Evolutionary conservation across 2,329 filamentous ascomycete genomes (phyloP).

Genomic region (Pseudogymnoascus sp.): DNA sequence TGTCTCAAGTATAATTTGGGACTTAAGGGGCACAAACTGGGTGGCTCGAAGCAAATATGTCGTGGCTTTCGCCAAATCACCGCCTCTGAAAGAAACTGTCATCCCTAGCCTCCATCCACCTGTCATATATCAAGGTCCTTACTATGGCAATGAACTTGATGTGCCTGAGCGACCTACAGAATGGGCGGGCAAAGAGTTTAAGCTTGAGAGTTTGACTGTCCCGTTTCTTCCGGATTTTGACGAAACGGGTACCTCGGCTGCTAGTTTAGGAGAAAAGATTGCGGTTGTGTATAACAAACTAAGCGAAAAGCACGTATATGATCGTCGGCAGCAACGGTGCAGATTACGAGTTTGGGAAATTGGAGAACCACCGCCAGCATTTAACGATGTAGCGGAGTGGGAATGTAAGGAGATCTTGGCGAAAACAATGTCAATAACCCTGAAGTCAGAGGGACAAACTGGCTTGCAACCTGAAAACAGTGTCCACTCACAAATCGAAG

Average conservation of each 20-base stretch:
- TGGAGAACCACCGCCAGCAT: conserved; percentile 60
- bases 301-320: conserved; percentile 44
- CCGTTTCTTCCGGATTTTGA: conserved; percentile 79
- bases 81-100: conserved; percentile 42
- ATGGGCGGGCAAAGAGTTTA: conserved; percentile 84
- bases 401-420: conserved; percentile 34
- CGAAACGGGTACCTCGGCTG: conserved; percentile 47
- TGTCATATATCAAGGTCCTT: conserved; percentile 76
- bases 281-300: conserved; percentile 42
- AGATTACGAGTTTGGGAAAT: conserved; percentile 71
- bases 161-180: conserved; percentile 70
- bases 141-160: conserved; percentile 77
- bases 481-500: conserved; percentile 76
- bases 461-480: conserved; percentile 21
- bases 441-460: conserved; percentile 14
- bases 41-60: background rate
- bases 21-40: background rate
- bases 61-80: conserved; percentile 21
- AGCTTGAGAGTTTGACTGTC: conserved; percentile 64
- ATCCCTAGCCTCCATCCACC: conserved; percentile 54
- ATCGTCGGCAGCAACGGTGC: conserved; percentile 49
- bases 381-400: conserved; percentile 64
- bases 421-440: conserved; percentile 25
- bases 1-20: background rate
- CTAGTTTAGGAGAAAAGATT: conserved; percentile 47